Conservation (phyloP, 2,329 filamentous ascomycete genomes). For the Aspergillus sp. region DNA sequence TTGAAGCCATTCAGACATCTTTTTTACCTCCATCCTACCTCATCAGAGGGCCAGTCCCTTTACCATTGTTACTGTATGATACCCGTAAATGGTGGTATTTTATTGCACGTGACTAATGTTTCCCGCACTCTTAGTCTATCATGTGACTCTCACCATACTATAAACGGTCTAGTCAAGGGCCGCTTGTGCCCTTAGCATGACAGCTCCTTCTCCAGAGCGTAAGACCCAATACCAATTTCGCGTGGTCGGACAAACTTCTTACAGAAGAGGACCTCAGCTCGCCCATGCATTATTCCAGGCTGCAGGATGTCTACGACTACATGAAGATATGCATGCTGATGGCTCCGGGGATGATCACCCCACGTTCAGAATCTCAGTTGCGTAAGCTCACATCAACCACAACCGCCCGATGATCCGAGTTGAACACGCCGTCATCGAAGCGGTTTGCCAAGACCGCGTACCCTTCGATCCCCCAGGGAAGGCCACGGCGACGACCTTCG, state of each 20-base stretch:
- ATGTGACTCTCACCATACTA: constrained; percentile 12
- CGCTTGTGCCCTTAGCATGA: constrained; percentile 6
- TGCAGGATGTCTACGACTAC: background rate
- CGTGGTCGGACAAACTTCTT: background rate
- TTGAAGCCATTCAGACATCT: constrained; percentile 21
- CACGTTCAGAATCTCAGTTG: background rate
- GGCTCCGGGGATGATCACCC: background rate
- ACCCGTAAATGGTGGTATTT: constrained; percentile 9
- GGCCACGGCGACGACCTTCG: constrained; percentile 5
- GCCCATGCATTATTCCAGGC: background rate
- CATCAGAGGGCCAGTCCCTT: constrained; percentile 8
- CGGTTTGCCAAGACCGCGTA: constrained; percentile 55
- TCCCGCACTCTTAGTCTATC: background rate
- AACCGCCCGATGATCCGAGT: constrained; percentile 58
- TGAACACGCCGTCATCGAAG: constrained; percentile 57
- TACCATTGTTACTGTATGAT: constrained; percentile 21
- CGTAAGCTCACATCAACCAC: constrained; percentile 49
- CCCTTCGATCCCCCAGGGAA: constrained; percentile 44
- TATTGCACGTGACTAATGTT: background rate
- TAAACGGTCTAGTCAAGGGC: background rate
- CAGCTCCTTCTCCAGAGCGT: background rate
- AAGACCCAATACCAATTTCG: background rate
- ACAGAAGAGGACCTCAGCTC: background rate
- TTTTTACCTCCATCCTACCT: constrained; percentile 11
- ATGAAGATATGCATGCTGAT: background rate